phyloP scores from a whole-genome alignment of 1,139 yeast genomes.

The Kodamaea sp. region DNA sequence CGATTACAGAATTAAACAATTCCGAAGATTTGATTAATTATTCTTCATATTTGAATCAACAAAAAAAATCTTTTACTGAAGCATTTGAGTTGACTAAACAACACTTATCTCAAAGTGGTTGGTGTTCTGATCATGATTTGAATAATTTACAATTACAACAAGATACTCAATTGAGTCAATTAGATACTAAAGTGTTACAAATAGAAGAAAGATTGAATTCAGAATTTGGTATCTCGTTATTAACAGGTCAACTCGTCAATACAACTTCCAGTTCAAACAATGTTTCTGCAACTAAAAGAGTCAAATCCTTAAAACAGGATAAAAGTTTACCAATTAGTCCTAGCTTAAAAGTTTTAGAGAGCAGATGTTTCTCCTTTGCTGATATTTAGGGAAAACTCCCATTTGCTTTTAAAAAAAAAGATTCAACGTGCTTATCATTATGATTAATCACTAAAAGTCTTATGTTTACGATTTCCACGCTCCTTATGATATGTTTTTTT shows the following conservation, averaged over 20 bases:
- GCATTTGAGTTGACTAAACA: conserved; percentile 37
- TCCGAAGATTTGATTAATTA: conserved; percentile 34
- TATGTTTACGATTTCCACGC: neutral
- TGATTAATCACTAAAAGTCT: neutral
- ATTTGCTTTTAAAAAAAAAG: neutral
- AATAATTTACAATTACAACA: conserved; percentile 39
- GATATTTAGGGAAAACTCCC: conserved; percentile 12
- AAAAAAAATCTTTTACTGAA: conserved; percentile 30
- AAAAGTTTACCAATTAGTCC: conserved; percentile 21
- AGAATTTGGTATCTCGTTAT: conserved; percentile 24
- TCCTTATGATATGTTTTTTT: neutral
- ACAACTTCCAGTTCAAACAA: conserved; percentile 4
- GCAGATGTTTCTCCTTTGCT: conserved; percentile 24
- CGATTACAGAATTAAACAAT: conserved; percentile 24
- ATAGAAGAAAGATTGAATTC: conserved; percentile 30
- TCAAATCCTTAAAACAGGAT: conserved; percentile 2
- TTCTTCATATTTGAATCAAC: conserved; percentile 28
- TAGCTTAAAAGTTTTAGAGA: conserved; percentile 23
- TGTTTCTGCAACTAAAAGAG: conserved; percentile 3
- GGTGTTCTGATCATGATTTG: conserved; percentile 46
- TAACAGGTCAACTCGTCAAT: conserved; percentile 4
- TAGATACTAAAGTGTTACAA: conserved; percentile 32
- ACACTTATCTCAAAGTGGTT: conserved; percentile 37
- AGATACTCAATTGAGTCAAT: conserved; percentile 29
- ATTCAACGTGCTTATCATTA: neutral